These are phyloP conservation scores for Gloeopeniophorella convolvens DNA, from an alignment of 768 basidiomycete genomes.

Conservation along the genomic window DNA sequence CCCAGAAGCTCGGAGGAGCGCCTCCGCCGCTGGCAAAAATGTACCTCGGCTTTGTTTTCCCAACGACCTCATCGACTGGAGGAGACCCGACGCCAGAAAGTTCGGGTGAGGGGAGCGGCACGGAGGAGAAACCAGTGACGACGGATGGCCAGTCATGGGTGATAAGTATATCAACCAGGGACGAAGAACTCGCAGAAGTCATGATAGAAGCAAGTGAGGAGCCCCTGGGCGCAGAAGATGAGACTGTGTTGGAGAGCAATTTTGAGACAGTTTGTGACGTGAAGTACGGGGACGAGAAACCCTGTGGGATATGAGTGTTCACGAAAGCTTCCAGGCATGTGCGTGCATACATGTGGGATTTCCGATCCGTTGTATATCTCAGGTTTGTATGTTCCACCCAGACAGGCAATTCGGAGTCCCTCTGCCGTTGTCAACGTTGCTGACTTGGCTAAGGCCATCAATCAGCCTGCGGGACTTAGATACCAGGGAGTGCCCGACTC, in stretches of 20 bases:
- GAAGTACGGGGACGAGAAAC: slow-evolving; percentile 73
- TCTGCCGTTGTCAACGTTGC: slow-evolving; percentile 71
- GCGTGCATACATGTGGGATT: slow-evolving; percentile 50
- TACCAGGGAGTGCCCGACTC: slow-evolving; percentile 27
- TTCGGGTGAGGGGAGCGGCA: slow-evolving; percentile 39
- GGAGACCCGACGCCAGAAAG: slow-evolving; percentile 40
- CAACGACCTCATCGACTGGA: slow-evolving; percentile 59
- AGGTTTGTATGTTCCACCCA: slow-evolving; percentile 71
- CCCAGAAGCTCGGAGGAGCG: slow-evolving; percentile 80
- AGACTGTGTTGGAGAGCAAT: slow-evolving; percentile 62
- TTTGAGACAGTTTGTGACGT: slow-evolving; percentile 63
- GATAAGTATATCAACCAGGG: slow-evolving; percentile 74
- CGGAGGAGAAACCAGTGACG: slow-evolving; percentile 54
- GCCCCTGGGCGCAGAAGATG: slow-evolving; percentile 41
- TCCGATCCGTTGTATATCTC: slow-evolving; percentile 53
- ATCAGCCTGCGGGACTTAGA: background rate
- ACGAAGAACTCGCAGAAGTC: slow-evolving; percentile 51
- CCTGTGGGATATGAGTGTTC: slow-evolving; percentile 38
- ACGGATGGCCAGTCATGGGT: slow-evolving; percentile 71
- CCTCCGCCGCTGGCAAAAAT: slow-evolving; percentile 70
- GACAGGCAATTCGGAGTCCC: slow-evolving; percentile 77
- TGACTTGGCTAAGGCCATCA: slow-evolving; percentile 59
- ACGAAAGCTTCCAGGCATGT: background rate
- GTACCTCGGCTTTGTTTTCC: slow-evolving; percentile 75
- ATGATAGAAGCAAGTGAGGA: slow-evolving; percentile 63